Evolutionary conservation across 23 red algal species (phyloP).

Genomic region (Gracilaria gracilis): DNA sequence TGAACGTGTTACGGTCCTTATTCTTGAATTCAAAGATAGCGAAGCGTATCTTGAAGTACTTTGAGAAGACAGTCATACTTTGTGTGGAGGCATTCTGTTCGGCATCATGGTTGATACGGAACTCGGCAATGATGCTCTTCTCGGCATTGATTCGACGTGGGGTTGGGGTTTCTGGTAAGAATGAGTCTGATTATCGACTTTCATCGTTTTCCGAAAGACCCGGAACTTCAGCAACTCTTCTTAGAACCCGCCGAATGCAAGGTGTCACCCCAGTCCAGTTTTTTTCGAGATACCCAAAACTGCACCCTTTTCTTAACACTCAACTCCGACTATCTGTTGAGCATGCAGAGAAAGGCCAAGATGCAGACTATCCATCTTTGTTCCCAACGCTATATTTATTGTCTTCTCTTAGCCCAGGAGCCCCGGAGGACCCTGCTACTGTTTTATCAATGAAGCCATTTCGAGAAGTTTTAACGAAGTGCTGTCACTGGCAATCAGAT

Average conservation of each 20-base stretch:
- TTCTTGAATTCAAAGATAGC: slow-evolving; percentile 57
- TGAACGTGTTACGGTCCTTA: slow-evolving; percentile 62
- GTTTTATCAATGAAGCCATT: slow-evolving; percentile 61
- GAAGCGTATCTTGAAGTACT: slow-evolving; percentile 40
- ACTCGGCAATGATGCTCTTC: slow-evolving; percentile 58
- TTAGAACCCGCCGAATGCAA: slow-evolving; percentile 5
- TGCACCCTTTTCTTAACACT: slow-evolving; percentile 56
- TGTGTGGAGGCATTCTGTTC: slow-evolving; percentile 60
- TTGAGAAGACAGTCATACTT: slow-evolving; percentile 31
- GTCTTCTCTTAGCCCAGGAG: slow-evolving; percentile 39
- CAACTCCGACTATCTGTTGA: slow-evolving; percentile 44
- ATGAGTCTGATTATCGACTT: background rate
- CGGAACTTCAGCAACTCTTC: slow-evolving; percentile 17
- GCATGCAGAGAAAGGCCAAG: slow-evolving; percentile 17
- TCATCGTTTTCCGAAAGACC: slow-evolving; percentile 18
- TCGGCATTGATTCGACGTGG: slow-evolving; percentile 53
- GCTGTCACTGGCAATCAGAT: slow-evolving; percentile 54
- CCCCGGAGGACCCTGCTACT: slow-evolving; percentile 41
- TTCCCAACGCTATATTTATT: slow-evolving; percentile 64
- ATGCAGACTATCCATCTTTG: slow-evolving; percentile 29
- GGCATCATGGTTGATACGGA: slow-evolving; percentile 63
- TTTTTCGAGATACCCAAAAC: slow-evolving; percentile 60
- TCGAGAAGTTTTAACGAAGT: slow-evolving; percentile 31
- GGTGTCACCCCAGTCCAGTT: slow-evolving; percentile 52
- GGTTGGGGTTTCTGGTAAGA: slow-evolving; percentile 38